phyloP scores from a whole-genome alignment of 495 filamentous ascomycete species.

The Tuber borchii region DNA sequence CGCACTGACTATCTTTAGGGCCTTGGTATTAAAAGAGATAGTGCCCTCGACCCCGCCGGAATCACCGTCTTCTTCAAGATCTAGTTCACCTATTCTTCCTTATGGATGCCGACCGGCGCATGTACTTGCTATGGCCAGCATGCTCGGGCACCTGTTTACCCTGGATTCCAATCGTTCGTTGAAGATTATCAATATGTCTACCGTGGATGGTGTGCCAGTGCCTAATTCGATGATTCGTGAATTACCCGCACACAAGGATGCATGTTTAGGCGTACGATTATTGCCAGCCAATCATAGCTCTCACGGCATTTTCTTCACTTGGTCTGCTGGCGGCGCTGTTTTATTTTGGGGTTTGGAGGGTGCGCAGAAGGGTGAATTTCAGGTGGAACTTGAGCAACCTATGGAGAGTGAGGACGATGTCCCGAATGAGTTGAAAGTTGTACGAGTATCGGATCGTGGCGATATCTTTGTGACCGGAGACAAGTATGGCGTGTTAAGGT shows the following conservation, averaged over 20 bases:
- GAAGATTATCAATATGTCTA: slow-evolving; percentile 52
- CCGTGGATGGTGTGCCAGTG: slow-evolving; percentile 40
- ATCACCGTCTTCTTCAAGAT: slow-evolving; percentile 41
- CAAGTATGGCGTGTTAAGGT: slow-evolving; percentile 73
- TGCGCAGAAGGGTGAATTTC: slow-evolving; percentile 55
- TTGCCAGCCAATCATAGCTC: slow-evolving; percentile 52
- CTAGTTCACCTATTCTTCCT: slow-evolving; percentile 39
- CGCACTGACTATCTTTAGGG: slow-evolving; percentile 34
- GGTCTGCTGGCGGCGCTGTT: slow-evolving; percentile 70
- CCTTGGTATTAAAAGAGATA: slow-evolving; percentile 42
- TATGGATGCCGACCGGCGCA: slow-evolving; percentile 36
- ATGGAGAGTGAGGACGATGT: slow-evolving; percentile 51
- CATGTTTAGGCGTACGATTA: slow-evolving; percentile 66
- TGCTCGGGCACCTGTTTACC: slow-evolving; percentile 63
- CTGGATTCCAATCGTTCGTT: slow-evolving; percentile 69
- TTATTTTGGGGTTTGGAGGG: slow-evolving; percentile 76
- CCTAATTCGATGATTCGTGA: slow-evolving; percentile 41
- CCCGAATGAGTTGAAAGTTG: slow-evolving; percentile 68
- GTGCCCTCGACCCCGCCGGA: slow-evolving; percentile 41
- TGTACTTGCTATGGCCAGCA: slow-evolving; percentile 62
- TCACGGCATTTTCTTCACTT: slow-evolving; percentile 73
- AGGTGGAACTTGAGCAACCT: slow-evolving; percentile 62
- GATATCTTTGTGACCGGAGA: slow-evolving; percentile 73
- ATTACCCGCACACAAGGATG: slow-evolving; percentile 68
- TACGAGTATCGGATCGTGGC: slow-evolving; percentile 55